Evolutionary conservation across 2,329 filamentous ascomycete species (phyloP), one percentile per base, ranked within the genome.

Genomic region (Clarireedia hainanense): DNA sequence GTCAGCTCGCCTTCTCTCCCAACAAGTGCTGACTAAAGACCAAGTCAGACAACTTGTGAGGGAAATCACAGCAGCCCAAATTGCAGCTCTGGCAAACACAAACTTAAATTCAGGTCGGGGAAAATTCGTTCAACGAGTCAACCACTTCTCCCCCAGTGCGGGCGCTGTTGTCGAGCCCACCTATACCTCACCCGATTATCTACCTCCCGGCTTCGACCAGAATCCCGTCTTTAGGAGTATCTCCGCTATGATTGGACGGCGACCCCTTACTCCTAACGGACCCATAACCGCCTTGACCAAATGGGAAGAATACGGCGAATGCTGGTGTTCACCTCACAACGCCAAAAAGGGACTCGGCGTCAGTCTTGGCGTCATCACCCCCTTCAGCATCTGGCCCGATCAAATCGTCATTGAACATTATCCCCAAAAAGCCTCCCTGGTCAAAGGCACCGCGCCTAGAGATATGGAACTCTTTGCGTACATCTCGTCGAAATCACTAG

Each of bases 301-400:
- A 3, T 96, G 91, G 90, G 75, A 84, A 9, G 88, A 95, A 49
- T 79, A 86, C 36, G 89, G 88, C 20, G 88, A 97, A 59, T 95
- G 90, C 71, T 97, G 90, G 88, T 97, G 92, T 69, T 84, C 86
- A 4, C 77, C 75, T 3, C 72, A 73, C 0, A 61, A 66, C 10
- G 72, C 76, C 49, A 69, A 68, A 14, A 71, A 62, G 14, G 64
- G 63, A 2, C 76, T 78, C 49, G 81, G 83, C 39, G 81, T 84
- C 2, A 80, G 83, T 52, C 73, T 97, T 15, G 80, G 80, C 7
- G 80, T 95, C 17, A 70, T 81, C 42, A 76, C 85, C 17, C 75
- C 78, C 36, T 70, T 77, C 36, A 68, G 72, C 5, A 76, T 91
- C 55, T 76, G 85, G 30, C 86, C 88, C 0, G 80, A 85, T 62